Evolutionary conservation across 129 eudicot species (phyloP), one percentile per base, ranked within the genome.

Genomic region (Tagetes erecta): DNA sequence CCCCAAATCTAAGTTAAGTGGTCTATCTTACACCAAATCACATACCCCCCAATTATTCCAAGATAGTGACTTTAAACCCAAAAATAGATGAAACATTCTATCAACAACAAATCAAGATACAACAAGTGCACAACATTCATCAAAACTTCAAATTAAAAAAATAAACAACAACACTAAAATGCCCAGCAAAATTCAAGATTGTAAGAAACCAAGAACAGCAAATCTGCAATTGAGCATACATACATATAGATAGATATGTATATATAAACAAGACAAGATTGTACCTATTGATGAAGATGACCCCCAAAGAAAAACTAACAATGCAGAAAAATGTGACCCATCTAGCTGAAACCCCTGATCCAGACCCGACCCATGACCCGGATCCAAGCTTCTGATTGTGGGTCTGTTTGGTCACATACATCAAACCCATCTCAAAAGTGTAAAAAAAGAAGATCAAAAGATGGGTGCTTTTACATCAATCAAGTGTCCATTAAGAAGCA

Each of bases 301-400:
- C 78, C n/a, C 96, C 96, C 34, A 87, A 76, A 75, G 84, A 76
- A 75, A 89, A 90, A 79, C 96, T 90, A 55, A 64, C 86, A 78
- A 87, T 69, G 94, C 94, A 87, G 59, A 90, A 77, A 50, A 83
- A n/a, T 9, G 83, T 75, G 44, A 84, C 94, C 91, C 86, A 87
- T 81, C 80, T 70, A 39, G 85, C 56, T 37, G 93, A 80, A 6
- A 83, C 77, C 14, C 92, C 92, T 40, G 67, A 62, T 8, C 67
- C 67, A 36, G 51, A 73, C 67, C 73, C 80, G 51, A 64, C 31
- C 41, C 74, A 76, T 14, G 68, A 73, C 36, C 85, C 77, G 36
- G 76, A 77, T 71, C 81, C 78, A 35, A 49, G 67, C 71, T 81
- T 88, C 55, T 85, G 78, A 51, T 13, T 86, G 47, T 85, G 80